phyloP scores from a whole-genome alignment of 1,139 yeast species.

The Kodamaea sp. region DNA sequence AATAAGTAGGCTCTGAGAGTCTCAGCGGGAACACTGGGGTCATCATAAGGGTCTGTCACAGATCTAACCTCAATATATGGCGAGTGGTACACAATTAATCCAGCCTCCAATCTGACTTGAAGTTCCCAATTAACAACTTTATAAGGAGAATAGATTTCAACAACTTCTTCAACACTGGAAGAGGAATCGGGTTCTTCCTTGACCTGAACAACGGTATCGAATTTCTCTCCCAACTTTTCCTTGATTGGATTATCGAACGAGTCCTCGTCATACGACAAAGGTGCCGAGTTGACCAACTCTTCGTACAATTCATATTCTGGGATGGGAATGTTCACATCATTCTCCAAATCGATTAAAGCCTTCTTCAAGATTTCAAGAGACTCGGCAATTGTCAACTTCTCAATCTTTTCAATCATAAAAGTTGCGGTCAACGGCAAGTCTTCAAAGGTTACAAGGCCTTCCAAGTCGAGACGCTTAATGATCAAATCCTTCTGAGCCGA shows the following conservation, averaged over 20 bases:
- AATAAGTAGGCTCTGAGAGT: slow-evolving; percentile 56
- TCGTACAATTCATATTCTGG: slow-evolving; percentile 14
- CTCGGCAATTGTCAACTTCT: slow-evolving; percentile 21
- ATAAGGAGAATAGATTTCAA: slow-evolving; percentile 1
- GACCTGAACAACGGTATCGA: neutral
- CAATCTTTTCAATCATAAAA: slow-evolving; percentile 32
- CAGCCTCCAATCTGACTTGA: slow-evolving; percentile 16
- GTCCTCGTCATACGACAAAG: slow-evolving; percentile 19
- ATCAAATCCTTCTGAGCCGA: slow-evolving; percentile 26
- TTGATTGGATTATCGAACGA: slow-evolving; percentile 5
- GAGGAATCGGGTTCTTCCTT: slow-evolving; percentile 1
- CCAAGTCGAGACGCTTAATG: slow-evolving; percentile 26
- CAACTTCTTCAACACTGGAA: neutral
- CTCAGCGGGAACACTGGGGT: slow-evolving; percentile 49
- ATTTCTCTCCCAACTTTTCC: slow-evolving; percentile 2
- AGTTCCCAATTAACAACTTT: slow-evolving; percentile 13
- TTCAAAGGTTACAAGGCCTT: slow-evolving; percentile 23
- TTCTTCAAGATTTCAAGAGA: slow-evolving; percentile 21
- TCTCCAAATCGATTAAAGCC: slow-evolving; percentile 18
- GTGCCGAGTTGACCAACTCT: slow-evolving; percentile 5
- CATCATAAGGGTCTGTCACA: slow-evolving; percentile 53
- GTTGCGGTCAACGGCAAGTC: slow-evolving; percentile 27
- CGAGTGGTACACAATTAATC: slow-evolving; percentile 49
- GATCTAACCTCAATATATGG: slow-evolving; percentile 68
- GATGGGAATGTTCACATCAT: slow-evolving; percentile 22